Conservation (phyloP, 2,329 filamentous ascomycete genomes). For the Mollisiaceae sp. region DNA sequence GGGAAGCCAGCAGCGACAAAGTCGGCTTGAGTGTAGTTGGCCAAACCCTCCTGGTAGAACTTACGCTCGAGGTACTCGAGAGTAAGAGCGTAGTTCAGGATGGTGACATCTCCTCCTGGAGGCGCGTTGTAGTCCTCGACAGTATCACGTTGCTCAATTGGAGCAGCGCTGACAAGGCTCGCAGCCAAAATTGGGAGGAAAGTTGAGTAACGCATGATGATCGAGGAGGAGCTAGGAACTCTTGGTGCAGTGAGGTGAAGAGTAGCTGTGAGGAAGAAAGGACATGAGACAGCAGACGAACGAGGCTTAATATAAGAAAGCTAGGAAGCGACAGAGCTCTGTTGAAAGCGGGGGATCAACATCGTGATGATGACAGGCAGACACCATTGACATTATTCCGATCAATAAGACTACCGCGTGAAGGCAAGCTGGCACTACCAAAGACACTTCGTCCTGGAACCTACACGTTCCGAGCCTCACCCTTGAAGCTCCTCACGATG, state of each 20-base stretch:
- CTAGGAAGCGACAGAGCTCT: background rate
- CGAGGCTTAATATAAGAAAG: conserved; percentile 14
- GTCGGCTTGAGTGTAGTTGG: conserved; percentile 58
- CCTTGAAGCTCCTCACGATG: background rate
- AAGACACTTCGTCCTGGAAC: conserved; percentile 29
- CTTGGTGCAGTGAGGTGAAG: conserved; percentile 6
- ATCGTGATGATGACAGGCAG: conserved; percentile 11
- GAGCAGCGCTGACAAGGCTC: conserved; percentile 26
- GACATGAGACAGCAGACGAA: background rate
- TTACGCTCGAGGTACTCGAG: conserved; percentile 63
- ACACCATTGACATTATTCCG: conserved; percentile 6
- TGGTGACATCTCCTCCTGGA: conserved; percentile 38
- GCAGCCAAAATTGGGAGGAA: conserved; percentile 26
- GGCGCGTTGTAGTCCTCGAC: conserved; percentile 31
- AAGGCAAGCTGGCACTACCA: conserved; percentile 19
- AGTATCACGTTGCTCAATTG: conserved; percentile 23
- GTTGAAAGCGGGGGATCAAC: conserved; percentile 15
- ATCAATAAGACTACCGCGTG: conserved; percentile 7
- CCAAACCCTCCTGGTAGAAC: conserved; percentile 66
- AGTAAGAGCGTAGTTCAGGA: conserved; percentile 54
- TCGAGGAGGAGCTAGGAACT: background rate
- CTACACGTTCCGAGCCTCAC: conserved; percentile 21
- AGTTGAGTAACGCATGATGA: conserved; percentile 36
- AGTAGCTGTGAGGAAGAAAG: conserved; percentile 9
- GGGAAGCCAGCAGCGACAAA: conserved; percentile 59